phyloP scores from a whole-genome alignment of 2,329 filamentous ascomycete species.

The Microascus cirrosus region DNA sequence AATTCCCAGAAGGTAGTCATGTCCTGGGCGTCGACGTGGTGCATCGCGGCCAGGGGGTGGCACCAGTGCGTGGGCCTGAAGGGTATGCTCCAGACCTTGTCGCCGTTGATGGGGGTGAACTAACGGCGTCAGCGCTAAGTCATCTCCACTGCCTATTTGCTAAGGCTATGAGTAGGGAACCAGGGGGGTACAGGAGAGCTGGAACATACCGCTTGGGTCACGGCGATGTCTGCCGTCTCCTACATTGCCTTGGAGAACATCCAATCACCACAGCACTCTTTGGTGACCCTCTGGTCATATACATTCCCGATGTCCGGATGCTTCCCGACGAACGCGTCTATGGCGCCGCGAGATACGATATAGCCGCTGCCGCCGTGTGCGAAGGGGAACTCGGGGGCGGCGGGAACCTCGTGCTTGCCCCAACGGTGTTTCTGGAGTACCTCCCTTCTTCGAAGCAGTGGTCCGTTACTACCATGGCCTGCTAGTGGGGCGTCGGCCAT shows the following conservation, averaged over 20 bases:
- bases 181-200: background rate
- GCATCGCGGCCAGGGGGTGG: slow-evolving; percentile 45
- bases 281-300: slow-evolving; percentile 31
- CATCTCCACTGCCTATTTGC: slow-evolving; percentile 15
- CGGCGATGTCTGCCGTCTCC: slow-evolving; percentile 21
- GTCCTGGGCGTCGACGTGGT: slow-evolving; percentile 41
- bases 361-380: slow-evolving; percentile 50
- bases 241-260: slow-evolving; percentile 35
- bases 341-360: slow-evolving; percentile 36
- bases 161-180: slow-evolving; percentile 14
- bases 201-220: slow-evolving; percentile 2
- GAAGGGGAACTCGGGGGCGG: slow-evolving; percentile 34
- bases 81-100: slow-evolving; percentile 39
- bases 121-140: too few relatives aligned
- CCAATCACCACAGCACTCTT: slow-evolving; percentile 40
- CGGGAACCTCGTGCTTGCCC: too few relatives aligned
- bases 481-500: too few relatives aligned
- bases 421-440: too few relatives aligned
- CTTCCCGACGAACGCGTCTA: slow-evolving; percentile 33
- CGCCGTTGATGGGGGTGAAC: slow-evolving; percentile 45
- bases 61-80: slow-evolving; percentile 41
- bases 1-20: slow-evolving; percentile 42
- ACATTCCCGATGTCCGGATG: slow-evolving; percentile 29
- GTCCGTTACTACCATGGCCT: too few relatives aligned
- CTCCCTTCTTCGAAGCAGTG: too few relatives aligned